Evolutionary conservation across 2,329 filamentous ascomycete species (phyloP).

Genomic region (Aspergillus sp.): DNA sequence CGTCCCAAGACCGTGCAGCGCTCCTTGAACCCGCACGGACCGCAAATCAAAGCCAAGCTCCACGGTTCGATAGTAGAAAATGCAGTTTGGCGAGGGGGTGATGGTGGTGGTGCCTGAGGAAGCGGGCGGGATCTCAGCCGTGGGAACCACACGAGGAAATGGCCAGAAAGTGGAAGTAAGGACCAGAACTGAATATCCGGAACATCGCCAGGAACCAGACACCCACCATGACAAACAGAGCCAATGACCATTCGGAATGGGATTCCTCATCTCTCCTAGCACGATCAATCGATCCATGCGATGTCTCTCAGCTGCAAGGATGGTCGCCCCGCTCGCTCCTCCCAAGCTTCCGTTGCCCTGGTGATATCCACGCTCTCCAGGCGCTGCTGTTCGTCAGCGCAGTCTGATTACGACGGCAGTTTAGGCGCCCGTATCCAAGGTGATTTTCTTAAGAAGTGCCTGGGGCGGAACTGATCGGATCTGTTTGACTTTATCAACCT

Average conservation of each 20-base stretch:
- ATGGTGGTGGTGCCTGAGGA: not conserved
- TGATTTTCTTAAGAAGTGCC: conserved; percentile 1
- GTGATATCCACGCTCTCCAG: conserved; percentile 15
- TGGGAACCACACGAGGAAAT: not conserved
- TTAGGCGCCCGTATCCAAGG: conserved; percentile 14
- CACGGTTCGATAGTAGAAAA: too few relatives aligned
- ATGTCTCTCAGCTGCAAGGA: conserved; percentile 6
- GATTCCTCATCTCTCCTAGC: too few relatives aligned
- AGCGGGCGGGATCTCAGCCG: not conserved
- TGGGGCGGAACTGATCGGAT: not conserved
- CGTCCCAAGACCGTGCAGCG: too few relatives aligned
- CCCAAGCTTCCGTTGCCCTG: conserved; percentile 17
- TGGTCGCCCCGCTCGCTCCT: conserved; percentile 10
- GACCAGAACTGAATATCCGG: not conserved
- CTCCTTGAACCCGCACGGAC: too few relatives aligned
- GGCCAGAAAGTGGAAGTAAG: not conserved
- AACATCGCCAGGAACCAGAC: not conserved
- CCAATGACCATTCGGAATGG: too few relatives aligned
- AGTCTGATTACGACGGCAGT: conserved; percentile 4
- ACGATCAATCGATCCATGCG: not conserved
- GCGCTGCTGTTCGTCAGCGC: conserved; percentile 12
- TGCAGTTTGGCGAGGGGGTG: too few relatives aligned
- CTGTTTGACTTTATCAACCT: not conserved
- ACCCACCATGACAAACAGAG: too few relatives aligned
- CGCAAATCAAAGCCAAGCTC: too few relatives aligned